phyloP scores from a whole-genome alignment of 192 early-diverging fungal species.

The Thamnidium elegans region DNA sequence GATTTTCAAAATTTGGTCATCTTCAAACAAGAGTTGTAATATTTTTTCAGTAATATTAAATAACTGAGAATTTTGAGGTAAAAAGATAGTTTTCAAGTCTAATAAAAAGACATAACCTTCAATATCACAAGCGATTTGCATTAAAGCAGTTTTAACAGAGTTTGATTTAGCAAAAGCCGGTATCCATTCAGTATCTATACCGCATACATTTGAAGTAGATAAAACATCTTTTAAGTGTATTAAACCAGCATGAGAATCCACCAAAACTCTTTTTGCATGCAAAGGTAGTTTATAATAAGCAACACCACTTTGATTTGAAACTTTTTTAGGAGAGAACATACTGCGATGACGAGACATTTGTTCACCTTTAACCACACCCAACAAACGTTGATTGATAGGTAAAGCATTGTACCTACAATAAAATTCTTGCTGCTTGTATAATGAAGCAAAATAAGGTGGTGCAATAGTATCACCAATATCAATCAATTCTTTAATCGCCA shows the following conservation, averaged over 20 bases:
- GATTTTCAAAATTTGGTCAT: constrained; percentile 16
- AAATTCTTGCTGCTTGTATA: constrained; percentile 21
- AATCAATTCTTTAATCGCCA: constrained; percentile 33
- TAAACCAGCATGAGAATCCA: constrained; percentile 17
- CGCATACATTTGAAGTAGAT: constrained; percentile 3
- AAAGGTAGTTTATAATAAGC: constrained; percentile 16
- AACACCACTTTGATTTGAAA: neutral
- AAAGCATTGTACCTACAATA: constrained; percentile 18
- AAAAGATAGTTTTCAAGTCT: constrained; percentile 20
- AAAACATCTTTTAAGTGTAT: constrained; percentile 17
- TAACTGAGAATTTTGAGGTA: neutral
- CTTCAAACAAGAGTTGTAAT: constrained; percentile 11
- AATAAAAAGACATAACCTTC: constrained; percentile 20
- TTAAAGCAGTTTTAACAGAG: constrained; percentile 19
- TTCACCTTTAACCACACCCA: constrained; percentile 28
- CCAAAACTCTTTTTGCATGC: constrained; percentile 16
- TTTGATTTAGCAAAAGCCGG: constrained; percentile 27
- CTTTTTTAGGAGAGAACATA: constrained; percentile 12
- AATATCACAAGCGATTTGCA: constrained; percentile 30
- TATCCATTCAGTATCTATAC: constrained; percentile 37
- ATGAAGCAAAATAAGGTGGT: constrained; percentile 24
- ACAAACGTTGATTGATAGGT: constrained; percentile 15
- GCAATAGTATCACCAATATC: constrained; percentile 28
- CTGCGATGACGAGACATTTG: constrained; percentile 27
- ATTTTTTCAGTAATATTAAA: constrained; percentile 15